Base-by-base conservation (phyloP, 2,329 filamentous ascomycete species). In the Ilyonectria robusta region DNA sequence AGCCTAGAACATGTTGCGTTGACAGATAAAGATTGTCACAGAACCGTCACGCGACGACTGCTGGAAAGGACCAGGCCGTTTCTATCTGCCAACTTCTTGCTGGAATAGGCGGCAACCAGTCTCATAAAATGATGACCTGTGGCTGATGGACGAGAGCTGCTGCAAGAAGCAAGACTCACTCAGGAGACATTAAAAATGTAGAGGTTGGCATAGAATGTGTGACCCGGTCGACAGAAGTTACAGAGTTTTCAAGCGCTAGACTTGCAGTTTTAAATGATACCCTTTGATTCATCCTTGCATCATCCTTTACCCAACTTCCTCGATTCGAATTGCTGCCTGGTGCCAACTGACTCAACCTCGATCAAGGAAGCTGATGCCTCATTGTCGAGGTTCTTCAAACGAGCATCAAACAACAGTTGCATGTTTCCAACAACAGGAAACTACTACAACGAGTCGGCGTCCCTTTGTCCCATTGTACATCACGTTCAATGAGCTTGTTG, bases 231-330 rank as follows among this genome's bases (percentile, higher is more conserved):
- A n/a, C 23, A 40, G 40, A 40, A 54, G 5, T 33, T n/a, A 7
- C 21, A 31, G 15, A 42, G 26, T 21, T 42, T 51, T 58, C n/a
- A 62, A 62, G 40, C 33, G 56, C 26, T 68, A 55, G 57, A 63
- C 54, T 46, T 53, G 53, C 60, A 50, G 23, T 53, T 66, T 70
- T 46, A 21, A 66, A 72, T 72, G 71, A 73, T 73, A 73, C 71
- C 71, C 71, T 68, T 61, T 72, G 68, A 42, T 66, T 46, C 35
- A 6, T 51, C 48, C 6, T 26, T 57, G 9, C 8, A 44, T n/a
- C 53, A 26, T 35, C 13, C 10, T 19, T 8, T 21, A 44, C 50
- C 21, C 50, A 17, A 10, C 11, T 21, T 33, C 15, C 26, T n/a
- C 33, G 2, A 7, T 19, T n/a, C 17, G 10, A 10, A 33, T 51